Evolutionary conservation across 106 monocot genomes (phyloP), one percentile per base, ranked within the genome.

Genomic region (Posidonia australis): DNA sequence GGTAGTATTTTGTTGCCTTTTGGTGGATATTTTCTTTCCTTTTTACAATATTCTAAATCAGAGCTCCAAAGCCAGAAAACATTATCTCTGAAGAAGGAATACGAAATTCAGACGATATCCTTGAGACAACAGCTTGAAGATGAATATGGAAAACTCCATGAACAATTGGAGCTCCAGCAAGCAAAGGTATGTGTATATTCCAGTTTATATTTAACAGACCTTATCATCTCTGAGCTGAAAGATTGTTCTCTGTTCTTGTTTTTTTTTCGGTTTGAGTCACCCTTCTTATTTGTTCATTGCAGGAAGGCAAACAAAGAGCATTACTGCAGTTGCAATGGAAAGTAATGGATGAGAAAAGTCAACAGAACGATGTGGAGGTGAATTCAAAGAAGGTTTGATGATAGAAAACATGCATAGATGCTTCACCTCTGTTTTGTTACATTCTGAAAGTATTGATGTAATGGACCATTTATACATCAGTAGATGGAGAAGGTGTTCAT

Each of bases 321-420:
- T 64, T 90, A 25, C 70, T 98, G 60, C 87, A 98, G 60, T 71
- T 98, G 60, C 90, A 98, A 70, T 91, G 87, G 98, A 98, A 85
- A 85, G 91, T 91, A 61, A 96, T 96, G 80, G 66, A 82, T 65
- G 91, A 91, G 71, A 91, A 79, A 66, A 75, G 67, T 68, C 91
- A 98, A 79, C 98, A 91, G 67, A 72, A 77, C 67, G 85, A 91
- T 47, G 75, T 85, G 67, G 91, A 87, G 81, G 82, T 79, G 65
- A 85, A 21, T 17, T 48, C 64, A 46, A 64, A 64, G 64, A 49
- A 17, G 49, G 49, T 19, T 49, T 49, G 49, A 14, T 14, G 49
- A 49, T 12, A 17, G 49, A 49, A 49, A 49, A 49, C 13, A 49
- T 17, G 10, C n/a, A 49, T 4, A 36, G 36, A 7, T 4, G 36